phyloP scores from a whole-genome alignment of 495 filamentous ascomycete species.

The Hypoxylon intermedium region DNA sequence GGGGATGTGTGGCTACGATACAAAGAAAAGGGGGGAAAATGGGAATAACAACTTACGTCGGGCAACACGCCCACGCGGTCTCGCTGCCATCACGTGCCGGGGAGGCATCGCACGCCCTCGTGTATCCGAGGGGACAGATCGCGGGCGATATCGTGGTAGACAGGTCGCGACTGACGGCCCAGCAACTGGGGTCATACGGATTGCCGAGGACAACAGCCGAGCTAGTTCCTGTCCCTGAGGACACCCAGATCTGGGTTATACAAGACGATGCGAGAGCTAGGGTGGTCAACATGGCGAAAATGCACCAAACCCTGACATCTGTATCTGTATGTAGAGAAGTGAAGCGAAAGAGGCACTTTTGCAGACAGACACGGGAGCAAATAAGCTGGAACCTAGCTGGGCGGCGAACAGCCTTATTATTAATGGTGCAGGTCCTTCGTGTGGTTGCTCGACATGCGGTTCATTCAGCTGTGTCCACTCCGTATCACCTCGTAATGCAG shows the following conservation, averaged over 20 bases:
- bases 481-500: background rate
- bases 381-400: background rate
- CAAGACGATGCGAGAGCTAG: conserved; percentile 21
- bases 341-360: background rate
- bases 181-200: conserved; percentile 21
- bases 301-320: background rate
- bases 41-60: conserved; percentile 7
- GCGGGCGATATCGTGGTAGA: conserved; percentile 26
- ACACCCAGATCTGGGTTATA: conserved; percentile 22
- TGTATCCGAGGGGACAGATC: conserved; percentile 23
- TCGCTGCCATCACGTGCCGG: conserved; percentile 7
- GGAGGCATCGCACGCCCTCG: conserved; percentile 23
- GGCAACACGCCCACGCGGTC: conserved; percentile 33
- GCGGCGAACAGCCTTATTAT: background rate
- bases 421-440: too few species aligned
- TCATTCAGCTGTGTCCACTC: background rate
- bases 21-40: too few species aligned
- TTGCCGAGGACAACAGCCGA: conserved; percentile 20
- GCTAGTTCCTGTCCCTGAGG: background rate
- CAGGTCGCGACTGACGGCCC: conserved; percentile 8
- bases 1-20: background rate
- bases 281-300: conserved; percentile 10
- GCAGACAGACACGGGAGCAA: background rate
- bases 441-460: too few species aligned
- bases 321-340: background rate